Base-by-base conservation (phyloP, 2,329 filamentous ascomycete genomes). In the Talaromyces sp. region DNA sequence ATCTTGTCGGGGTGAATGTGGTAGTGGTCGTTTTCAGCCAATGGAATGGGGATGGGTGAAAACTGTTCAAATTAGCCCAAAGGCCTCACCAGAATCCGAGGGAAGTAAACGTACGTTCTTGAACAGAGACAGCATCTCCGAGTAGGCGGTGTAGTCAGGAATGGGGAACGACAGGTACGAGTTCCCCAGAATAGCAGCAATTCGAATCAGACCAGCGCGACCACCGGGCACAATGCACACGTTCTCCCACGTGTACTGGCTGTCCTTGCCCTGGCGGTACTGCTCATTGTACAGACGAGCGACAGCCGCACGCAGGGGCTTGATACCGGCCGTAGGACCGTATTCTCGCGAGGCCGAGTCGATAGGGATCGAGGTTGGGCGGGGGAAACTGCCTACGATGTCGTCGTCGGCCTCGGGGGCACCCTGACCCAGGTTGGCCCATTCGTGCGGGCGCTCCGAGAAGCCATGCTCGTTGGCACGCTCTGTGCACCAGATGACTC, bases 171-270 rank as follows among this genome's bases (percentile, higher is more conserved):
- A 91, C 65, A 97, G 82, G 72, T 96, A 96, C 60, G 92, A 88
- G 75, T 96, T 96, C 66, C 93, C 93, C 68, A 98, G 79, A 6
- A 98, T 92, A 57, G 93, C 93, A 22, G 93, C 93, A 73, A 98
- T 97, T 69, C 93, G 87, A 74, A 97, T 97, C 77, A 98, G 81
- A 55, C 93, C 93, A 36, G 93, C 93, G 69, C 93, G 87, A 44
- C 93, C 93, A 75, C 93, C 93, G 53, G 93, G 93, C 3, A 98
- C 93, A 73, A 98, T 96, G 74, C 91, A 93, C 19, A 97, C 93
- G 75, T 98, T 98, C 81, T 98, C 93, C 90, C 91, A 97, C 6
- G 91, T 96, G 76, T 98, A 98, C 78, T 96, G 84, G 76, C 89
- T 93, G 11, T 87, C 83, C 80, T 95, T 96, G 71, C 90, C 92